Evolutionary conservation across 352 stramenopile genomes (phyloP), one percentile per base, ranked within the genome.

Genomic region (Thalassiosira delicatula): DNA sequence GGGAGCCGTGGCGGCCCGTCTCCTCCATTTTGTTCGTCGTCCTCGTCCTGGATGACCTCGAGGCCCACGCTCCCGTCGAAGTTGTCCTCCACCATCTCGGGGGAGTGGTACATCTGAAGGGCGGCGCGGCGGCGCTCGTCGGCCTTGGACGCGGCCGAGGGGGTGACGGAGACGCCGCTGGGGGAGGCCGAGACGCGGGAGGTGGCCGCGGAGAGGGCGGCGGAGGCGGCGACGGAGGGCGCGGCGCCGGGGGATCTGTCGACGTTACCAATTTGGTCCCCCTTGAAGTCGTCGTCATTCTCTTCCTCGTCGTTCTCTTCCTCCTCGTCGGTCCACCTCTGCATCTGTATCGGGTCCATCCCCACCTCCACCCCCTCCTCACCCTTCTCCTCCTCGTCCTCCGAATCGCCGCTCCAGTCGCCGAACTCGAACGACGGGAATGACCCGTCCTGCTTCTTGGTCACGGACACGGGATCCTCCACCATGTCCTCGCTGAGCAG

Each of bases 11-110:
- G n/a, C n/a, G n/a, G n/a, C n/a, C n/a, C n/a, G n/a, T n/a, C n/a
- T n/a, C n/a, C n/a, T n/a, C n/a, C n/a, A n/a, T n/a, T 17, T 49
- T 49, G 21, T 57, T 59, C 40, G 40, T 70, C 30, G 62, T 37
- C 19, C 60, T 83, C 0, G 5, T 17, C 32, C 59, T 37, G 23
- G 5, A 8, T 19, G 5, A 19, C 27, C 21, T 21, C 2, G 51
- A 35, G 32, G 40, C 49, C 11, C 42, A 11, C 19, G 35, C 42
- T 42, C 74, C 84, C 81, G 40, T 88, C 76, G 0, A 88, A 70
- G 63, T 84, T 84, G 60, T 88, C 81, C 30, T 29, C 70, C 33
- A 88, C 81, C 75, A 88, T 84, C 49, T 84, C 81, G 42, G 61
- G 35, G 5, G 81, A 81, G 42, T 88, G 46, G 67, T 88, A 88